Evolutionary conservation across 139 green algal species (phyloP), one percentile per base, ranked within the genome.

Genomic region (Chlamydomonas applanata): DNA sequence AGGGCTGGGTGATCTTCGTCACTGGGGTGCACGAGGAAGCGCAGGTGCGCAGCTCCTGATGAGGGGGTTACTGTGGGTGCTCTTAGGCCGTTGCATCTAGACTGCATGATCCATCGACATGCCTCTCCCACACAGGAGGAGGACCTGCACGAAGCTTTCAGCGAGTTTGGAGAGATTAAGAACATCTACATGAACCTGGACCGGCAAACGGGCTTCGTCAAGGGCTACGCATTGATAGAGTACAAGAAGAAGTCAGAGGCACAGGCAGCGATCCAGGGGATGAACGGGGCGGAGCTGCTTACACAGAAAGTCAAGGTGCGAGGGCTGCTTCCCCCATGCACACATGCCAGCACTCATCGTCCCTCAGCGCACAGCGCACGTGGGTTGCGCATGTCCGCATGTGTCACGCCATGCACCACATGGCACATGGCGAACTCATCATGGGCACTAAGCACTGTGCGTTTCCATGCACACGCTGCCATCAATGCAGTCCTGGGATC

Each of bases 141-240:
- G 61, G 95, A 99, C 36, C 52, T 99, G 22, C 85, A 94, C 40
- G 94, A 98, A 52, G 82, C 85, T 0, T 99, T 98, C 76, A 85
- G 85, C 5, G 95, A 99, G 60, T 97, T 88, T 78, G 95, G 95
- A 0, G 91, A 98, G 27, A 81, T 99, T 33, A 97, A 94, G 72
- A 97, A 97, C 83, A 89, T 98, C 34, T 94, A 98, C 84, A 79
- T 99, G 54, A 99, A 99, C 72, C 80, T 99, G 45, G 95, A 99
- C 74, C 82, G 96, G 19, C 82, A 96, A 65, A 99, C 95, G 13
- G 94, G 94, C 14, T 97, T 93, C 67, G 92, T 96, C 3, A 95
- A 95, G 75, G 95, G 95, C 57, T 99, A 99, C 84, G 95, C 95
- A 0, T 73, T 99, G 16, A 83, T 99, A 0, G 95, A 99, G 87